Conservation (phyloP, 1,284 basidiomycete species). For the Boletus albobrunnescens region DNA sequence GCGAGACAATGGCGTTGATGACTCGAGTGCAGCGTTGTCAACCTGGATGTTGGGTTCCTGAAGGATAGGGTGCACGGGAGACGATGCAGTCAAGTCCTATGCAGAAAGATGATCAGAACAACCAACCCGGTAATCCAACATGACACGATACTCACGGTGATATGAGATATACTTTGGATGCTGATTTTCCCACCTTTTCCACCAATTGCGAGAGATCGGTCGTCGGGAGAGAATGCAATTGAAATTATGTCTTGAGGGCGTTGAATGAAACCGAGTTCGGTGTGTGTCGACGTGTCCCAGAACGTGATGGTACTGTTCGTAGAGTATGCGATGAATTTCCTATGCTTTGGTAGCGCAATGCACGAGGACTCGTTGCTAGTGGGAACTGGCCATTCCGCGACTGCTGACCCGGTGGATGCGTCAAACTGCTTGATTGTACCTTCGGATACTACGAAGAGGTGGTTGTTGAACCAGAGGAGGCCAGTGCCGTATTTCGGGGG, state of each 20-base stretch:
- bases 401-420: not conserved
- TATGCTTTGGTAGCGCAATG: not conserved
- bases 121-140: no score
- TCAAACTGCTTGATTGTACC: not conserved
- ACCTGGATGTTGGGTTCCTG: not conserved
- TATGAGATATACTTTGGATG: not conserved
- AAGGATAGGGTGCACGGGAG: no score
- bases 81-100: no score
- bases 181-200: not conserved
- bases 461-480: not conserved
- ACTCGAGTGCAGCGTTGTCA: not conserved
- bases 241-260: not conserved
- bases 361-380: no score
- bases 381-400: not conserved
- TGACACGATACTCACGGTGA: not conserved
- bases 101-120: no score
- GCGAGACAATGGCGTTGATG: no score
- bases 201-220: not conserved
- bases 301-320: not conserved
- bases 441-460: not conserved
- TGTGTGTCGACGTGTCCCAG: not conserved
- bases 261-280: not conserved
- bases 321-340: not conserved
- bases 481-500: not conserved
- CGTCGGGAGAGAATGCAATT: not conserved